Percentiles rank a stretch among this genome's conserved stretches.
Evolutionary conservation across 108 stramenopile genomes (phyloP).

Genomic region (Cyclotella choctawhatcheeana): DNA sequence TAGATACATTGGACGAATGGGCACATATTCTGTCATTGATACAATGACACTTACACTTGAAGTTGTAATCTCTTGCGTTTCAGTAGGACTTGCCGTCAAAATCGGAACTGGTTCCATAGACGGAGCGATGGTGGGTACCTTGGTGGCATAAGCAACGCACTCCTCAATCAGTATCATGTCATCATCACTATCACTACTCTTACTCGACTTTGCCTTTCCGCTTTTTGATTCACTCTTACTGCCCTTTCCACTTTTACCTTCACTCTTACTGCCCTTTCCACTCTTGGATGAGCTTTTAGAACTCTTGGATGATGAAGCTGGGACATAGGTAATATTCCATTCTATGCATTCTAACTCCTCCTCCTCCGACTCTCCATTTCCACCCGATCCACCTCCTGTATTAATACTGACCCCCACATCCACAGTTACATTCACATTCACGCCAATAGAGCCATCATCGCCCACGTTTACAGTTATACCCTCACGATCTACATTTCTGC

Average conservation of each 20-base stretch:
- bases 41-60: not conserved
- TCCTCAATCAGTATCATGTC: not conserved
- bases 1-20: not conserved
- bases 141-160: not conserved
- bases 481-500: not conserved
- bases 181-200: not conserved
- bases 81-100: not conserved
- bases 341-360: not conserved
- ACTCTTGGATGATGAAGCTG: constrained; percentile 4
- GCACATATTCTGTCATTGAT: too few species aligned
- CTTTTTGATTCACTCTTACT: constrained; percentile 1
- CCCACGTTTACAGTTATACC: not conserved
- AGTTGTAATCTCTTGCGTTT: constrained; percentile 7
- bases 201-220: not conserved
- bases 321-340: constrained; percentile 2
- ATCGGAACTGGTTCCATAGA: not conserved
- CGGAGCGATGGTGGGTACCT: not conserved
- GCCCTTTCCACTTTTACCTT: constrained; percentile 10
- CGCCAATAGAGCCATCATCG: not conserved
- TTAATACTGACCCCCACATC: not conserved
- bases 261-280: constrained; percentile 7
- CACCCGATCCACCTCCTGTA: not conserved
- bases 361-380: not conserved
- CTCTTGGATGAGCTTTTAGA: constrained; percentile 9
- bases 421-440: not conserved